Conservation (phyloP, 2,329 filamentous ascomycete genomes). For the Zalaria obscura region DNA sequence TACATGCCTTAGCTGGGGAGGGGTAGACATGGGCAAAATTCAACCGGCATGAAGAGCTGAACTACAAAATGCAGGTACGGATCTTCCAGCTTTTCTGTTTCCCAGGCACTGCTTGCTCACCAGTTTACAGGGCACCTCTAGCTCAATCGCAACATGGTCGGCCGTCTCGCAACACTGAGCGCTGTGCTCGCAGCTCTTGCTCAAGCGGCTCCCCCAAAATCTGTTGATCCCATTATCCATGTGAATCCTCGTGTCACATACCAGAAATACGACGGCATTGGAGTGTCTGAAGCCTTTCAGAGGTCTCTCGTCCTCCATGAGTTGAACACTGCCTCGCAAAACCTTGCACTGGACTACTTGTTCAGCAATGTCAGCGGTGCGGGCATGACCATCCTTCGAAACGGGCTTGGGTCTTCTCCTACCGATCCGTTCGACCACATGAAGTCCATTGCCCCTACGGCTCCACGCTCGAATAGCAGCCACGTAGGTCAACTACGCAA, state of each 20-base stretch:
- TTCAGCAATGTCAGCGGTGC: slow-evolving; percentile 31
- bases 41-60: not conserved
- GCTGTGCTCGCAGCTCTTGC: slow-evolving; percentile 1
- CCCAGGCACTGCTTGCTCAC: not conserved
- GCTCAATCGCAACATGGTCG: not conserved
- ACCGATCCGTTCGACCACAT: slow-evolving; percentile 9
- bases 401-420: slow-evolving; percentile 29
- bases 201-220: slow-evolving; percentile 1
- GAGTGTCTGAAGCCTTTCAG: slow-evolving; percentile 34
- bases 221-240: not conserved
- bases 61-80: not conserved
- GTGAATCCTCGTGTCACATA: slow-evolving; percentile 7
- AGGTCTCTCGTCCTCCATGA: slow-evolving; percentile 8
- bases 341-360: slow-evolving; percentile 28
- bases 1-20: not conserved
- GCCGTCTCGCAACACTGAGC: not conserved
- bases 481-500: slow-evolving; percentile 25
- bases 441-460: slow-evolving; percentile 15
- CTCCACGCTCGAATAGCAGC: slow-evolving; percentile 27
- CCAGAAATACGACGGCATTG: slow-evolving; percentile 33
- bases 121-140: not conserved
- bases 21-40: not conserved
- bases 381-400: slow-evolving; percentile 37
- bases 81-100: not conserved
- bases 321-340: slow-evolving; percentile 21